Conservation (phyloP, 2,329 filamentous ascomycete genomes). For the Fusarium miscanthi region DNA sequence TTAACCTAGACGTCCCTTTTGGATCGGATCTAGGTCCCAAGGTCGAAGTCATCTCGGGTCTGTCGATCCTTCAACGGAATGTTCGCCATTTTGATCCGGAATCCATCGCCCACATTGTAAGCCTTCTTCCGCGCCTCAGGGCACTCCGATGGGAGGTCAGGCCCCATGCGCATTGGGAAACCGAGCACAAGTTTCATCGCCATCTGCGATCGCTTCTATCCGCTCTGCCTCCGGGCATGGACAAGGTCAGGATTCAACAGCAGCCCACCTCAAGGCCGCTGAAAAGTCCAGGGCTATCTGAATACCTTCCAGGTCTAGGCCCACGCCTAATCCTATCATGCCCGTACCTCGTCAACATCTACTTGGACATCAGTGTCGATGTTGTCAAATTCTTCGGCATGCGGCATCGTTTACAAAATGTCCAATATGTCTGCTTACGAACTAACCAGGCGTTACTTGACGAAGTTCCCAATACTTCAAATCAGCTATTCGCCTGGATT, state of each 20-base stretch:
- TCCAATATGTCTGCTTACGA: background rate
- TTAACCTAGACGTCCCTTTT: background rate
- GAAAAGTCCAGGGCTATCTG: accelerated
- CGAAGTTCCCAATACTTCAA: background rate
- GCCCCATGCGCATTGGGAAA: background rate
- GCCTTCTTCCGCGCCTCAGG: background rate
- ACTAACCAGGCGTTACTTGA: background rate
- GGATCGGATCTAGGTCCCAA: background rate
- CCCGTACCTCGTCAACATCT: background rate
- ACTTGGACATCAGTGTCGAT: background rate
- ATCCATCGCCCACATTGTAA: background rate
- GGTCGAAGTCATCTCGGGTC: background rate
- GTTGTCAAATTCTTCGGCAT: background rate
- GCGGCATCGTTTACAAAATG: background rate
- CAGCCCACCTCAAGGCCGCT: background rate
- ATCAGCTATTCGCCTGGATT: background rate
- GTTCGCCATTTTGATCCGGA: background rate
- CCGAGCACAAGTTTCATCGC: background rate
- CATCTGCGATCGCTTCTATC: background rate
- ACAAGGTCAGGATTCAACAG: background rate
- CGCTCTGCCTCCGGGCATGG: background rate
- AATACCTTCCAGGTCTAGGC: background rate
- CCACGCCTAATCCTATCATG: background rate
- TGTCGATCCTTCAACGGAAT: background rate
- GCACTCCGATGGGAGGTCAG: background rate